Evolutionary conservation across 208 protist genomes (phyloP), one percentile per base, ranked within the genome.

Genomic region (Wallacemonas collosoma): DNA sequence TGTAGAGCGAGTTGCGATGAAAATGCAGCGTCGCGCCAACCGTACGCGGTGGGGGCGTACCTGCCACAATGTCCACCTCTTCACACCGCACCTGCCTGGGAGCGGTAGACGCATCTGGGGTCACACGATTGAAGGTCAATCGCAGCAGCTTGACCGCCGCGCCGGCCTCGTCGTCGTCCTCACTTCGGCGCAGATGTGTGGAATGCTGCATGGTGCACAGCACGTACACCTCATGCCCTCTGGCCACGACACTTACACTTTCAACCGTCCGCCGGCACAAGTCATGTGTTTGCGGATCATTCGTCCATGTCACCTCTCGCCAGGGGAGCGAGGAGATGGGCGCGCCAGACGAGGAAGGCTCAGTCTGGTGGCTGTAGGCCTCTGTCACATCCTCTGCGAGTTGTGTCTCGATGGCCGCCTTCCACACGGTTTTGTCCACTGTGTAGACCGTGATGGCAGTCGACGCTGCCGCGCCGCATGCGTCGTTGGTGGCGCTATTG

Each of bases 1-100:
- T 73, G 62, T 91, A 89, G 1, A 92, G 63, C 57, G 90, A 91
- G 41, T 76, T 77, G 41, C 76, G 68, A 44, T 72, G 75, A 14
- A 81, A 61, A 64, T 92, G 82, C 53, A 92, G 56, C 2, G 80
- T 80, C 8, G 72, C 48, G 48, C 85, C 85, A 11, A 79, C 65
- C 8, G 76, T 58, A 2, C 85, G 78, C 17, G 68, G 72, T 40
- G 85, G 85, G 9, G 80, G 71, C 4, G 75, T 68, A 9, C 85
- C 85, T 11, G 86, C 78, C 53, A 71, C 68, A 26, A 87, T 51
- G 1, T 77, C 54, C 12, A 87, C 66, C 76, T 87, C 76, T 57
- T 71, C 65, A 35, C 81, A 89, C 12, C 71, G 58, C 40, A 75
- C 83, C 41, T 64, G 72, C 39, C 68, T 60, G 50, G 40, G 40